Base-by-base conservation (phyloP, 305 asterid species). In the Plantago lanceolata region DNA sequence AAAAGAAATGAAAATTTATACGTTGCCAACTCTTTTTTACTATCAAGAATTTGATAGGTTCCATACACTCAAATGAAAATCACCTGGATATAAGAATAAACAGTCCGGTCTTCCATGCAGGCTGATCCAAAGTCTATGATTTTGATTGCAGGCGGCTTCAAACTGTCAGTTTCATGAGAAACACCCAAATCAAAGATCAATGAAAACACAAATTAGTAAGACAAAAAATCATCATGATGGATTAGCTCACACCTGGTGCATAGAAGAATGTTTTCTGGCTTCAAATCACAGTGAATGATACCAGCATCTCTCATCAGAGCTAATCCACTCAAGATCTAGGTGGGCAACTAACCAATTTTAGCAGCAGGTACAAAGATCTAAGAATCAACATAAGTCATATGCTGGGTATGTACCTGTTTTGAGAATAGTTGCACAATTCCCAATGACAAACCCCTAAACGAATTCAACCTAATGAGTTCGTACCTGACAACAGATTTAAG, bases 71-170 rank as follows among this genome's bases (percentile, higher is more conserved):
- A 48, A 19, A 33, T 59, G 63, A 50, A 48, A 15, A 21, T 67
- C 69, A 86, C 97, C 96, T 94, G 99, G 75, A 94, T 94, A 82
- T 90, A 94, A 58, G 96, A 90, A 81, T 94, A 94, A 74, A 94
- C 97, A 53, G 95, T 94, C 19, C 87, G 94, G 71, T 86, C 90
- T 72, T 94, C 96, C 92, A 76, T 88, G 78, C 99, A 94, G 68
- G 99, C 97, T 60, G 99, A 94, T 67, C 99, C 99, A 40, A 94
- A 94, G 93, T 94, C 99, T 73, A 94, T 94, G 73, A 90, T 81
- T 82, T 94, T 94, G 69, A 94, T 79, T 83, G 78, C 97, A 65
- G 95, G 85, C 61, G 97, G 96, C 88, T 86, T 90, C 79, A 75
- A 85, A 71, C 99, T 94, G 95, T 64, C 82, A 78, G 80, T 73